Conservation (phyloP, 305 asterid genomes). For the Petunia hybrid region DNA sequence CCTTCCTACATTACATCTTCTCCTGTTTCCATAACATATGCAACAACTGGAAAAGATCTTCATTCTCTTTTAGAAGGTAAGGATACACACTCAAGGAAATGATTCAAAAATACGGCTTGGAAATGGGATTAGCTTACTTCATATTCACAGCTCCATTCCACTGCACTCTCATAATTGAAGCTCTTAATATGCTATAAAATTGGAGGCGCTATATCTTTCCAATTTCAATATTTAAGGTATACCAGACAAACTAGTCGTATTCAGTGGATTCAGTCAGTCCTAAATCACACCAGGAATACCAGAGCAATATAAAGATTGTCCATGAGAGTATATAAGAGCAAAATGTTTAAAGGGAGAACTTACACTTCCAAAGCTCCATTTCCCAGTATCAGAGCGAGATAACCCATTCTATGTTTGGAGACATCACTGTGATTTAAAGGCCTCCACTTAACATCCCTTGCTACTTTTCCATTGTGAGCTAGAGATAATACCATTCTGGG, state of each 20-base stretch:
- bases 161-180: conserved; percentile 22
- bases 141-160: background rate
- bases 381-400: conserved; percentile 94
- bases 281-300: conserved; percentile 24
- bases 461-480: conserved; percentile 94
- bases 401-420: conserved; percentile 77
- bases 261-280: conserved; percentile 20
- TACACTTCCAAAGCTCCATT: conserved; percentile 97
- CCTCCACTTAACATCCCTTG: conserved; percentile 96
- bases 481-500: conserved; percentile 87
- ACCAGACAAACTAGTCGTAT: conserved; percentile 13
- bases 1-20: background rate
- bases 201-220: background rate
- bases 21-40: background rate
- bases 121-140: background rate
- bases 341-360: conserved; percentile 38
- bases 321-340: background rate
- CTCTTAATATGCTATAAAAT: conserved; percentile 13
- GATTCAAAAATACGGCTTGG: background rate
- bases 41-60: background rate
- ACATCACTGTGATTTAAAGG: conserved; percentile 58
- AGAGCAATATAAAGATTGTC: conserved; percentile 21
- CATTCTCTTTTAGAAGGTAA: too few relatives aligned
- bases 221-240: conserved; percentile 11
- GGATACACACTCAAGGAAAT: background rate